Base-by-base conservation (phyloP, 257 asterid species). In the Plectranthus barbatus region DNA sequence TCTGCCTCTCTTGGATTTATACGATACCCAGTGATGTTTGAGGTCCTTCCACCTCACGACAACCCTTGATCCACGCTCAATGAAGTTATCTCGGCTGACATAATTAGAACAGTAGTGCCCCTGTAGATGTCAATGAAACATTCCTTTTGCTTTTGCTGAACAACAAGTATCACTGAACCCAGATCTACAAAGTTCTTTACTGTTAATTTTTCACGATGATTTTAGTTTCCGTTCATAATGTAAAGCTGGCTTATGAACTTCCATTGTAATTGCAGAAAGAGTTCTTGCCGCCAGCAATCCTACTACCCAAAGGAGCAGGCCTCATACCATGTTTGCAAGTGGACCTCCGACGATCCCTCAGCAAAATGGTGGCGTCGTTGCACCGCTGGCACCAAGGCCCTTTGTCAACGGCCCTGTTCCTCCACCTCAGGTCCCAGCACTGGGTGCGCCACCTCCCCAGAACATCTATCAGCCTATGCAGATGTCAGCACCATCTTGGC, bases 241-340 rank as follows among this genome's bases (percentile, higher is more conserved):
- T 13, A 40, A 57, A 41, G 24, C 60, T 23, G 62, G 66, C 31
- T 1, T 10, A 7, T 47, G 36, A 17, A 29, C 44, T 46, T 55
- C 58, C 15, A 10, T 18, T 12, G 42, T 77, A 66, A 67, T 56
- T 66, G 84, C 91, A 92, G 97, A 89, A 67, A 77, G 96, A 80
- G 90, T 86, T 13, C 69, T 92, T 80, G 99, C 99, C 64, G 81
- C 99, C 2, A 89, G 91, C 64, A 92, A 89, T 74, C 97, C 99
- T 15, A 73, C 75, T 6, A 73, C 81, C 60, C 91, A 79, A 72
- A 83, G 83, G 83, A 83, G 82, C 68, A 64, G 99, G 73, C 99
- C 97, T 21, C 99, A 92, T 56, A 92, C 99, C 8, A 67, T 92
- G 91, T 92, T 92, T 74, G 97, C 99, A 1, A 89, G 94, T 72